Conservation (phyloP, 202 grass and related monocot genomes). For the Bolboschoenoplectus hybrid region DNA sequence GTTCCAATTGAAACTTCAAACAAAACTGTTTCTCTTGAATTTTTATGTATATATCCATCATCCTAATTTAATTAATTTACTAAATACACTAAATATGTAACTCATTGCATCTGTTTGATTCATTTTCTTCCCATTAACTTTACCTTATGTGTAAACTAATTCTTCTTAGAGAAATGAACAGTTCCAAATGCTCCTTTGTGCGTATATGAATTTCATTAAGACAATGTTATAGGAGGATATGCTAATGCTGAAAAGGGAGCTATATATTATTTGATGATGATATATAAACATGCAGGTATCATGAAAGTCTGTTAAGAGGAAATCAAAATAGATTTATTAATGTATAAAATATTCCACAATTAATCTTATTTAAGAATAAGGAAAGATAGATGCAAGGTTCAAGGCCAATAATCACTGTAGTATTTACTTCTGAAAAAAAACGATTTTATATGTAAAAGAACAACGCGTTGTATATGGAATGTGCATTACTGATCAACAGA, state of each 20-base stretch:
- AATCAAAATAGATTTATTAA: not conserved
- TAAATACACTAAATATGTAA: not conserved
- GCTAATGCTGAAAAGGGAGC: not conserved
- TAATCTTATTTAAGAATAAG: not conserved
- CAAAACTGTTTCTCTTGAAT: not conserved
- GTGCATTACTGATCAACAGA: not conserved
- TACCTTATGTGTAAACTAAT: not conserved
- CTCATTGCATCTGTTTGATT: not conserved
- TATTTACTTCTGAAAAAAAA: not conserved
- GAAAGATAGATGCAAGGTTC: not conserved
- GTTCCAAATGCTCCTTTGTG: not conserved
- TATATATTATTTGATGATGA: constrained; percentile 24
- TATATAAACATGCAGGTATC: not conserved
- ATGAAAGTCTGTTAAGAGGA: not conserved
- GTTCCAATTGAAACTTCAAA: not conserved
- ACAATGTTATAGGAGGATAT: not conserved
- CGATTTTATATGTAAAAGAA: not conserved
- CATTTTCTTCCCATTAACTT: not conserved
- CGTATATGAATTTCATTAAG: not conserved
- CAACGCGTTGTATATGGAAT: not conserved
- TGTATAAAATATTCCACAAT: not conserved
- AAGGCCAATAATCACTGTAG: not conserved
- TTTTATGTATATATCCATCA: not conserved
- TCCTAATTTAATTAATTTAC: not conserved
- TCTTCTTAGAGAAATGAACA: constrained; percentile 11